Conservation (phyloP, 2,329 filamentous ascomycete genomes). For the Cladosporium colombiae region DNA sequence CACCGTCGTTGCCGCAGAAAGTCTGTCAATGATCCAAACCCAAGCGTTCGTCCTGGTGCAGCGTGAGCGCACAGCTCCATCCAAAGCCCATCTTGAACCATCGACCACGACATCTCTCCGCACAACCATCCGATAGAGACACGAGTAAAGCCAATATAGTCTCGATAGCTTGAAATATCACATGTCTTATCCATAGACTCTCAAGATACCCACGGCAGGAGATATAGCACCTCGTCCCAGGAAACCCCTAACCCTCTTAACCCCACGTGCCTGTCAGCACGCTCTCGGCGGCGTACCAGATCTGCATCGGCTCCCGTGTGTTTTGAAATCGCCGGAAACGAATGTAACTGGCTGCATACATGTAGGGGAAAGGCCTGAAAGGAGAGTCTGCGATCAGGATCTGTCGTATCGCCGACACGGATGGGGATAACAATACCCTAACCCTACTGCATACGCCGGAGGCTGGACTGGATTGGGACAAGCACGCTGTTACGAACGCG, state of each 20-base stretch:
- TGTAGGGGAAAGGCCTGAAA: too few relatives aligned
- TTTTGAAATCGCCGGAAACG: too few relatives aligned
- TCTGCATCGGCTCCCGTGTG: too few relatives aligned
- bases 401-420: too few relatives aligned
- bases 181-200: background rate
- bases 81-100: background rate
- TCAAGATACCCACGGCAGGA: background rate
- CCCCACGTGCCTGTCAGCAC: background rate
- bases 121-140: background rate
- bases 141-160: accelerated
- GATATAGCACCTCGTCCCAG: background rate
- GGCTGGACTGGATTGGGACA: too few relatives aligned
- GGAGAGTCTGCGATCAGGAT: too few relatives aligned
- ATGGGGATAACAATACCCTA: too few relatives aligned
- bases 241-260: background rate
- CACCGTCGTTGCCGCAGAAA: background rate
- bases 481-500: too few relatives aligned
- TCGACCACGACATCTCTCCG: background rate
- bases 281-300: background rate
- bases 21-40: background rate
- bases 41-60: accelerated
- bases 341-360: too few relatives aligned
- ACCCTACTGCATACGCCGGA: too few relatives aligned
- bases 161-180: background rate
- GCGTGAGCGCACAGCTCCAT: background rate